Percentiles rank a stretch among this genome's conserved stretches.
phyloP scores from a whole-genome alignment of 164 flowering plant species.

The Brasenia schreberi region DNA sequence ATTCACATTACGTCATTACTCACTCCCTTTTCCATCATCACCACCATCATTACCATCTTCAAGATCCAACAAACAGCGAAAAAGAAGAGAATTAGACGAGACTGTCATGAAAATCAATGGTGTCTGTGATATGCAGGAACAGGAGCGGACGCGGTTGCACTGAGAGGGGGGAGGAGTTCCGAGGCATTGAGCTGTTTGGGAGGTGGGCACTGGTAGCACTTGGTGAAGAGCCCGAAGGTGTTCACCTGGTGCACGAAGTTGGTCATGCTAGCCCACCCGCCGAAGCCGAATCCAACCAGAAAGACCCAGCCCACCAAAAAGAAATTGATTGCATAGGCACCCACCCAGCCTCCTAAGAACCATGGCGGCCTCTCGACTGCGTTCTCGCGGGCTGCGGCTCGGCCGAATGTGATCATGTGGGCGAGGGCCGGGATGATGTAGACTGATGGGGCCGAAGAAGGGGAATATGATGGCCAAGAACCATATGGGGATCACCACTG shows the following conservation, averaged over 20 bases:
- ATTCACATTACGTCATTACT: neutral
- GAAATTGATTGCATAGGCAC: conserved; percentile 47
- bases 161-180: conserved; percentile 13
- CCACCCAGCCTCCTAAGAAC: conserved; percentile 74
- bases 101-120: neutral
- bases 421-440: conserved; percentile 23
- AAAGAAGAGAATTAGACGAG: neutral
- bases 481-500: conserved; percentile 57
- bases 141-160: conserved; percentile 13
- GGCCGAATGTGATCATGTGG: conserved; percentile 20
- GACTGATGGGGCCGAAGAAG: conserved; percentile 26
- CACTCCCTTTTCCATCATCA: neutral
- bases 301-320: conserved; percentile 84
- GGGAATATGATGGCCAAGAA: conserved; percentile 24
- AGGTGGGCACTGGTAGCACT: conserved; percentile 86
- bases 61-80: neutral
- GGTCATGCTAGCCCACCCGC: conserved; percentile 87
- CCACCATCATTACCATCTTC: neutral
- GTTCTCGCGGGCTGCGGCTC: conserved; percentile 38
- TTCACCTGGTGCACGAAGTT: conserved; percentile 81
- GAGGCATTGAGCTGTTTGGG: conserved; percentile 7
- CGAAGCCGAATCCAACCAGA: conserved; percentile 87
- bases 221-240: conserved; percentile 86
- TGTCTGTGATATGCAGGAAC: conserved; percentile 17
- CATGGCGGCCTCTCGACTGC: conserved; percentile 90